Conservation (phyloP, 1,139 yeast genomes). For the Pneumocystis carinii region DNA sequence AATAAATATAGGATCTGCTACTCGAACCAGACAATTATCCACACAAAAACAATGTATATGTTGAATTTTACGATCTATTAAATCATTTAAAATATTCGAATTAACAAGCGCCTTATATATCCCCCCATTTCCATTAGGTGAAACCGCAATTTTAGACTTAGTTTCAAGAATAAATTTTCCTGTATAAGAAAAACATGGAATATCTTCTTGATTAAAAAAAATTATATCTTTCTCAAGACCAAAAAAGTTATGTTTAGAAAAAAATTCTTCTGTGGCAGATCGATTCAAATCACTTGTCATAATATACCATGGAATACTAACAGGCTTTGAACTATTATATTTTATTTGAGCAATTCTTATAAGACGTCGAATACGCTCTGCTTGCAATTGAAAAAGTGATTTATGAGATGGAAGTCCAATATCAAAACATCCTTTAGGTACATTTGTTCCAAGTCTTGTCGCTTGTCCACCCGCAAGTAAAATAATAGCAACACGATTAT, state of each 20-base stretch:
- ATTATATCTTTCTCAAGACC: conserved; percentile 53
- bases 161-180: conserved; percentile 62
- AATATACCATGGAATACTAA: conserved; percentile 64
- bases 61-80: conserved; percentile 53
- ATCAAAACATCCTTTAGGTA: conserved; percentile 87
- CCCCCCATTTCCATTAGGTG: conserved; percentile 99
- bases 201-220: conserved; percentile 87
- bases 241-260: conserved; percentile 45
- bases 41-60: conserved; percentile 96
- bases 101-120: conserved; percentile 67
- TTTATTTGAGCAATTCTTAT: conserved; percentile 38
- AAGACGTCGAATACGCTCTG: conserved; percentile 59
- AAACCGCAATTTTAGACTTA: conserved; percentile 46
- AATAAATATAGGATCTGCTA: conserved; percentile 85
- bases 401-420: conserved; percentile 72
- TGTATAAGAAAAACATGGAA: conserved; percentile 68
- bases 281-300: conserved; percentile 95
- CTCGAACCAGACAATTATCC: conserved; percentile 80
- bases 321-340: conserved; percentile 20
- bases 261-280: conserved; percentile 56
- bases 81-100: conserved; percentile 53
- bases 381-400: conserved; percentile 82
- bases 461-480: conserved; percentile 99
- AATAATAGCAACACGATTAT: conserved; percentile 70
- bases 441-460: conserved; percentile 73